phyloP scores from a whole-genome alignment of 495 filamentous ascomycete species.

The Saxophila tyrrhenica region DNA sequence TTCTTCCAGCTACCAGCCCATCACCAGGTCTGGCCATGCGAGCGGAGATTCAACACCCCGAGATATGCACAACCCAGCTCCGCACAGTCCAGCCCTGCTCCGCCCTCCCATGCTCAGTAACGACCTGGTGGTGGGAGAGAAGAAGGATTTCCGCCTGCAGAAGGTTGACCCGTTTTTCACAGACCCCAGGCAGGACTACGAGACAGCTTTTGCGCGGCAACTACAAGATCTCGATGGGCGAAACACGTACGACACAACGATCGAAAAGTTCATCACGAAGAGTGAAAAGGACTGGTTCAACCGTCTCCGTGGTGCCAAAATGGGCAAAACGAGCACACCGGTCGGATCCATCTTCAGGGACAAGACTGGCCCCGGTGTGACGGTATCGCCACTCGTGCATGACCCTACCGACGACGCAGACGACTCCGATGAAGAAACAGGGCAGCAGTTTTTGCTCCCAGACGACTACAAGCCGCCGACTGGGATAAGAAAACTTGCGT shows the following conservation, averaged over 20 bases:
- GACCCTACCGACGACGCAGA: neutral
- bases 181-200: constrained; percentile 46
- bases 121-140: constrained; percentile 4
- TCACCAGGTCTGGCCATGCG: neutral
- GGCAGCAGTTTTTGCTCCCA: constrained; percentile 51
- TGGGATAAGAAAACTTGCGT: constrained; percentile 41
- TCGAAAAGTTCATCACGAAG: constrained; percentile 49
- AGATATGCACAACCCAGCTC: too few species aligned
- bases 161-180: constrained; percentile 56
- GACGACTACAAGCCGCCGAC: constrained; percentile 54
- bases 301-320: constrained; percentile 43
- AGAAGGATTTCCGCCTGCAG: constrained; percentile 43
- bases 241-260: constrained; percentile 44
- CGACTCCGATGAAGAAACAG: neutral
- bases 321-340: constrained; percentile 7
- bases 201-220: constrained; percentile 43
- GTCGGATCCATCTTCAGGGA: neutral
- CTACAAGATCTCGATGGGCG: constrained; percentile 40
- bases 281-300: constrained; percentile 55
- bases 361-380: neutral
- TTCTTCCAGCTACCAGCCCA: neutral
- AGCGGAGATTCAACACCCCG: neutral
- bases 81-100: too few species aligned
- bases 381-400: neutral
- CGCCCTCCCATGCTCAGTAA: constrained; percentile 1